Conservation (phyloP, 169 alveolate genomes). For the Cryptosporidium ryanae region DNA sequence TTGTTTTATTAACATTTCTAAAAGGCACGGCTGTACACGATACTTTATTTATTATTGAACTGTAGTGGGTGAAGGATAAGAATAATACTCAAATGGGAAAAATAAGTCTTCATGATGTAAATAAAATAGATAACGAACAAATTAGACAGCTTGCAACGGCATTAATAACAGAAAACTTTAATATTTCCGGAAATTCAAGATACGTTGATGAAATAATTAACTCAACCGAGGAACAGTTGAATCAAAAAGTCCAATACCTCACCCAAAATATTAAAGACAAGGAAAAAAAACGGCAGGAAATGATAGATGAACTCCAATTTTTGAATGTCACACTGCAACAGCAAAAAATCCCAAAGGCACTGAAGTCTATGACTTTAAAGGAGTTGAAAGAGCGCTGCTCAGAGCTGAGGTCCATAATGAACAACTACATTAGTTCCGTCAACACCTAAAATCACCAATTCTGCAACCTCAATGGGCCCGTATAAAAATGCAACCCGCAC, state of each 20-base stretch:
- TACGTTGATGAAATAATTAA: constrained; percentile 29
- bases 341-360: constrained; percentile 22
- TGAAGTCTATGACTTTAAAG: constrained; percentile 42
- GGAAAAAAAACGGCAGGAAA: constrained; percentile 23
- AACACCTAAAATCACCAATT: too few relatives aligned
- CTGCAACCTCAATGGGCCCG: too few relatives aligned
- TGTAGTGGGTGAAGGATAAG: not conserved
- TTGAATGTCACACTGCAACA: constrained; percentile 43
- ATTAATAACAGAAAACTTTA: constrained; percentile 8
- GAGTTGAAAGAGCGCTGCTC: constrained; percentile 53
- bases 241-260: constrained; percentile 25
- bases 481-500: too few relatives aligned
- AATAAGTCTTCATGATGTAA: not conserved
- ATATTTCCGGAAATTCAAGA: constrained; percentile 2
- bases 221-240: constrained; percentile 44
- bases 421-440: constrained; percentile 18
- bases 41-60: not conserved
- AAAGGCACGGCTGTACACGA: too few relatives aligned
- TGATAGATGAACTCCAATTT: constrained; percentile 50
- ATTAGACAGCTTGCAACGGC: constrained; percentile 45
- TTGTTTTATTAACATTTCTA: too few relatives aligned
- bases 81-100: not conserved
- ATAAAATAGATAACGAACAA: constrained; percentile 36
- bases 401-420: constrained; percentile 40
- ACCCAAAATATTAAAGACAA: constrained; percentile 61